phyloP scores from a whole-genome alignment of 2,329 filamentous ascomycete genomes.

The Penicillium janthinellum region DNA sequence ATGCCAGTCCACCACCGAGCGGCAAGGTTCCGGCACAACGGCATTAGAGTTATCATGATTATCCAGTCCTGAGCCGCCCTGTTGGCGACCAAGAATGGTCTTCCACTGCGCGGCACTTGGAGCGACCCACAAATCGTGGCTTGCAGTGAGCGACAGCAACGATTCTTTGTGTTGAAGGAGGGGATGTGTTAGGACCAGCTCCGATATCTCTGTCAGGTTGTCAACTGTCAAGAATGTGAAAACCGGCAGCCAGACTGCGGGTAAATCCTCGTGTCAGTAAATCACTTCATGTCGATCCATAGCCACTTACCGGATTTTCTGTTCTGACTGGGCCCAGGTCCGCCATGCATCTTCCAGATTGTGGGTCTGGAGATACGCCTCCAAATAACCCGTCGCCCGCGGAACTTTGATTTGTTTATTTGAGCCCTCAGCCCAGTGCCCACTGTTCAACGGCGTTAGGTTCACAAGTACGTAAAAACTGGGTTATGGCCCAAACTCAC shows the following conservation, averaged over 20 bases:
- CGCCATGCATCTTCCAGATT: constrained; percentile 27
- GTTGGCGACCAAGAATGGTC: not conserved
- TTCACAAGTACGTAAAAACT: not conserved
- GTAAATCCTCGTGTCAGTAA: not conserved
- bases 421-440: constrained; percentile 7
- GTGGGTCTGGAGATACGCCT: constrained; percentile 10
- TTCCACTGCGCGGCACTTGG: constrained; percentile 18
- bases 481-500: constrained; percentile 9
- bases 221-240: constrained; percentile 11
- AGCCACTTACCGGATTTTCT: constrained; percentile 22
- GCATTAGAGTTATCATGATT: not conserved
- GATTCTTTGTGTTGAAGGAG: constrained; percentile 12
- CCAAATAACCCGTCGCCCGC: constrained; percentile 7
- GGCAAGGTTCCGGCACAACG: not conserved
- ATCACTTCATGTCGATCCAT: not conserved
- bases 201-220: constrained; percentile 10
- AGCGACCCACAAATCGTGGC: constrained; percentile 18
- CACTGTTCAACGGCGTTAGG: constrained; percentile 5
- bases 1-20: not conserved
- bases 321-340: constrained; percentile 28
- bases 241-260: constrained; percentile 7
- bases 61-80: not conserved
- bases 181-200: constrained; percentile 8
- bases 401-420: constrained; percentile 12
- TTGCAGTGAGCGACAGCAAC: constrained; percentile 6